Base-by-base conservation (phyloP, 208 protist species). In the Porcisia hertigi region DNA sequence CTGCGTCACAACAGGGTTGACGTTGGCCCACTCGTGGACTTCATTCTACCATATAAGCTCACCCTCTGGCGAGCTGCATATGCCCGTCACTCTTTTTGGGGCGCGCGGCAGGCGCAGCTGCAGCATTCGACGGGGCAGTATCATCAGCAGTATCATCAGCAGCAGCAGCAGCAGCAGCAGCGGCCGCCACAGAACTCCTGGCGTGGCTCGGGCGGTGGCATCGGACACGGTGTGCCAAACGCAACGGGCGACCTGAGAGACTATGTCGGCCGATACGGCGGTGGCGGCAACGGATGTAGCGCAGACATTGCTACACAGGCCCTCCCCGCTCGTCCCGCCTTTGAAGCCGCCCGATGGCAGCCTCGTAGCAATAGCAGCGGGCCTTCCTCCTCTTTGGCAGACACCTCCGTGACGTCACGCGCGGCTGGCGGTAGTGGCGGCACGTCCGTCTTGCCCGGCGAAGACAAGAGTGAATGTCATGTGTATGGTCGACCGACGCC, bases 21-120 rank as follows among this genome's bases (percentile, higher is more conserved):
- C 12, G 74, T 92, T 53, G 88, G 88, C 0, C 88, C 88, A 12
- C 83, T 92, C n/a, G 43, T 92, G n/a, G 80, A 89, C 60, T 66
- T 73, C 3, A 54, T 89, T 23, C 75, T 72, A 2, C 82, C 63
- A 0, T n/a, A 65, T 2, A 74, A 85, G 65, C 62, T 92, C 7
- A 54, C 36, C 7, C 30, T 86, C 12, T 92, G 88, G 88, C 73
- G 77, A n/a, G 47, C 59, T 1, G 84, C 82, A 6, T 88, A 87
- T 74, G 45, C 83, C 0, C 88, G 88, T 11, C 81, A 92, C 52
- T 83, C 77, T 18, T 91, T 87, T 71, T 87, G 79, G 77, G 66
- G 34, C 23, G 75, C 57, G 60, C 77, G 84, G 39, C 63, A 59
- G 23, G 8, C 49, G 4, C 75, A 81, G 77, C 76, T 91, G 73